These are phyloP conservation scores for Ilex asprella DNA, from an alignment of 257 asterid species.

Conservation along the genomic window DNA sequence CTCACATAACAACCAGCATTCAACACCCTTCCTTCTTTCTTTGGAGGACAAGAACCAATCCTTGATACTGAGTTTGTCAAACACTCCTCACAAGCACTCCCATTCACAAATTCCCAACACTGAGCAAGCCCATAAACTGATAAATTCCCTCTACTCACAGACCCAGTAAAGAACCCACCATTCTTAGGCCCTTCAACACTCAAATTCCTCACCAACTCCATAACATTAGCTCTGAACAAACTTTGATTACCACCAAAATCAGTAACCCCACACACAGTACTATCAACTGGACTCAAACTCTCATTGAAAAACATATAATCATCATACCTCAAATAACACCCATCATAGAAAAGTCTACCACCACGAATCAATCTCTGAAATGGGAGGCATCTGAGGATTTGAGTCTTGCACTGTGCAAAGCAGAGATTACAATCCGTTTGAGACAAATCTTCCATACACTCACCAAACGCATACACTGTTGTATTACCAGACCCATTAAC, in stretches of 20 bases:
- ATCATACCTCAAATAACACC: constrained; percentile 60
- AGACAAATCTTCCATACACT: constrained; percentile 66
- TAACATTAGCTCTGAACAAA: constrained; percentile 31
- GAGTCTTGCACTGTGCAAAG: constrained; percentile 50
- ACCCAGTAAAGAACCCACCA: constrained; percentile 48
- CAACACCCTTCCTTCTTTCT: constrained; percentile 54
- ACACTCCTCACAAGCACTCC: constrained; percentile 41
- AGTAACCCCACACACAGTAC: constrained; percentile 35
- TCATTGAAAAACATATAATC: constrained; percentile 54
- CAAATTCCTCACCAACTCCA: constrained; percentile 38
- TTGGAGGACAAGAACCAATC: constrained; percentile 40
- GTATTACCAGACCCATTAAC: constrained; percentile 41
- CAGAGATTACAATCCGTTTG: constrained; percentile 52
- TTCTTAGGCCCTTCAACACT: constrained; percentile 33
- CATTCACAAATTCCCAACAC: constrained; percentile 62
- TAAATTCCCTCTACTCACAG: constrained; percentile 34
- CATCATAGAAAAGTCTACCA: constrained; percentile 51
- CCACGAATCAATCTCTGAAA: constrained; percentile 40
- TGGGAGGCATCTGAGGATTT: constrained; percentile 41
- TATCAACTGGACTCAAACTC: constrained; percentile 38
- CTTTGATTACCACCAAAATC: constrained; percentile 43
- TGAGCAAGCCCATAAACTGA: constrained; percentile 70
- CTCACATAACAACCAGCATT: constrained; percentile 70
- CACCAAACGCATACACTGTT: constrained; percentile 53
- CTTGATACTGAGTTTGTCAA: constrained; percentile 35